Conservation (phyloP, 257 asterid species). For the Solanum tarapatanum region DNA sequence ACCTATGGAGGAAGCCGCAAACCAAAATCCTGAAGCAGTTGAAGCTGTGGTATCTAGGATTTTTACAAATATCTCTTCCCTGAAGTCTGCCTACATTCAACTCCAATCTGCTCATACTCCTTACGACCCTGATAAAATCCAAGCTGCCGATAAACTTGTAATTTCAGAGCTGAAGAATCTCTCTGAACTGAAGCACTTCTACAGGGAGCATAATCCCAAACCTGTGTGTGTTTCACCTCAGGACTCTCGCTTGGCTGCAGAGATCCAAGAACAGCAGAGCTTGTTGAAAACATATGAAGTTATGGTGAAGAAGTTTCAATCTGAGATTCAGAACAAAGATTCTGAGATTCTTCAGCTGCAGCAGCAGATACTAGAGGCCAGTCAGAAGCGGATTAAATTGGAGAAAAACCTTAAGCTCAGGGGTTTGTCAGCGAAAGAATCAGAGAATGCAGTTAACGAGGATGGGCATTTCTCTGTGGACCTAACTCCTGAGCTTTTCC, state of each 20-base stretch:
- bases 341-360: slow-evolving; percentile 73
- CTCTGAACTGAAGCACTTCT: slow-evolving; percentile 92
- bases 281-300: slow-evolving; percentile 88
- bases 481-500: slow-evolving; percentile 69
- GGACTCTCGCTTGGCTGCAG: slow-evolving; percentile 95
- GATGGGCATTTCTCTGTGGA: slow-evolving; percentile 32
- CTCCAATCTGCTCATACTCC: slow-evolving; percentile 97
- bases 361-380: slow-evolving; percentile 92
- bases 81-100: slow-evolving; percentile 88
- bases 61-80: slow-evolving; percentile 77
- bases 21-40: slow-evolving; percentile 86
- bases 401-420: slow-evolving; percentile 95
- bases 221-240: slow-evolving; percentile 88
- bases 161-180: slow-evolving; percentile 84
- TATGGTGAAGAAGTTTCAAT: slow-evolving; percentile 95
- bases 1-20: slow-evolving; percentile 89
- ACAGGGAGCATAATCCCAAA: slow-evolving; percentile 92
- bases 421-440: slow-evolving; percentile 76
- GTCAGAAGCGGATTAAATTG: slow-evolving; percentile 76
- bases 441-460: slow-evolving; percentile 55
- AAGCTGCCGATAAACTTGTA: slow-evolving; percentile 93
- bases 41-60: slow-evolving; percentile 78
- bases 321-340: slow-evolving; percentile 97
- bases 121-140: slow-evolving; percentile 91
- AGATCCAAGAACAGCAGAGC: slow-evolving; percentile 97